Percentiles rank a stretch among this genome's conserved stretches.
Conservation (phyloP, 2,329 filamentous ascomycete genomes). For the Pseudogymnoascus sp. region DNA sequence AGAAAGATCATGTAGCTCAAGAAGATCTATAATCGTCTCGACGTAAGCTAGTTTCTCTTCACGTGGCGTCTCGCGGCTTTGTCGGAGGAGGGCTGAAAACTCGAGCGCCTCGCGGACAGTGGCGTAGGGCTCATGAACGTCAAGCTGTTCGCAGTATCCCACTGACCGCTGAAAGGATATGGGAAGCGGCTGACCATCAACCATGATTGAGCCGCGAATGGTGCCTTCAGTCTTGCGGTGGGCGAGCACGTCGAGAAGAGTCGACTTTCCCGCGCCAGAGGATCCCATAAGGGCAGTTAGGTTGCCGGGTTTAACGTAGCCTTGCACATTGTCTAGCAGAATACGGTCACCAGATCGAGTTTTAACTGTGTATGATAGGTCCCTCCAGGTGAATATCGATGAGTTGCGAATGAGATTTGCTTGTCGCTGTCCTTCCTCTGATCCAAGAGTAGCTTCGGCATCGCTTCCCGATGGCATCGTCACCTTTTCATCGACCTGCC, state of each 20-base stretch:
- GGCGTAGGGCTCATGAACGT: constrained; percentile 74
- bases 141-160: constrained; percentile 87
- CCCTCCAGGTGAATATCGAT: constrained; percentile 68
- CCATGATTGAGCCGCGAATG: constrained; percentile 73
- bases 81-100: constrained; percentile 83
- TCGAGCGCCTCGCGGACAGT: constrained; percentile 84
- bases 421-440: constrained; percentile 30
- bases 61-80: constrained; percentile 63
- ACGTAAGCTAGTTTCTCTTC: constrained; percentile 79
- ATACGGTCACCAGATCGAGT: constrained; percentile 55
- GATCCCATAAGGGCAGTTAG: constrained; percentile 59
- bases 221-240: constrained; percentile 84
- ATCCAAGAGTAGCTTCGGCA: constrained; percentile 16
- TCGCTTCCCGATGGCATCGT: constrained; percentile 17
- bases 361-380: constrained; percentile 62
- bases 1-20: constrained; percentile 61
- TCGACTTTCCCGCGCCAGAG: constrained; percentile 80
- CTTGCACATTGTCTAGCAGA: constrained; percentile 73
- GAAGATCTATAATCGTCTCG: constrained; percentile 65
- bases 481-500: constrained; percentile 20
- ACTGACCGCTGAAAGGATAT: constrained; percentile 68
- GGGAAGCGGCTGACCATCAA: constrained; percentile 62
- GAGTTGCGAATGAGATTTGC: constrained; percentile 52
- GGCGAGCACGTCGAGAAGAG: constrained; percentile 76
- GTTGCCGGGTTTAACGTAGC: constrained; percentile 69